Conservation (phyloP, 2,329 filamentous ascomycete species). For the Cordyceps javanica region DNA sequence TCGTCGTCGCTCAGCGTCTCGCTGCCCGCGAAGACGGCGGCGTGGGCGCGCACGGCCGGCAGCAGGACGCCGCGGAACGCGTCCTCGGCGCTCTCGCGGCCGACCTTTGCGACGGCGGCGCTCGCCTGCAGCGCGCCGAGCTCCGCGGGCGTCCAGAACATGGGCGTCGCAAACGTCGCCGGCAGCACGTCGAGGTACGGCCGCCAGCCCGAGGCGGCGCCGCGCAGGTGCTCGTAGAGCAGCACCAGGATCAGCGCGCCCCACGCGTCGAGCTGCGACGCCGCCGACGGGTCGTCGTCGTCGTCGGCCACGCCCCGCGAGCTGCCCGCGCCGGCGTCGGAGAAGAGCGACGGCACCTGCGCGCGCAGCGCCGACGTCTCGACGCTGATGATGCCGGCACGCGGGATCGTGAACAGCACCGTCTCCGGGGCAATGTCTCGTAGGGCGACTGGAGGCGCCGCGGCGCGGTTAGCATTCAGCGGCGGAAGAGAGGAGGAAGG, state of each 20-base stretch:
- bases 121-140: constrained; percentile 69
- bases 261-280: constrained; percentile 46
- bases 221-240: constrained; percentile 66
- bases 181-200: constrained; percentile 75
- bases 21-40: constrained; percentile 36
- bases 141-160: constrained; percentile 78
- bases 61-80: constrained; percentile 56
- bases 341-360: constrained; percentile 50
- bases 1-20: constrained; percentile 34
- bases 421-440: constrained; percentile 67
- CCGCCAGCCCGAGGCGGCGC: constrained; percentile 60
- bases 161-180: constrained; percentile 68
- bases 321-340: constrained; percentile 24
- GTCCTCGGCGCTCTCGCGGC: constrained; percentile 62
- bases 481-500: neutral
- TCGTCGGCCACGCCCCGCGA: constrained; percentile 29
- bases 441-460: constrained; percentile 53
- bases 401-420: constrained; percentile 74
- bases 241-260: constrained; percentile 65
- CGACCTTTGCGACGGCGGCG: constrained; percentile 69
- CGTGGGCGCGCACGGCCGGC: constrained; percentile 41
- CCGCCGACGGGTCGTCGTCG: constrained; percentile 28
- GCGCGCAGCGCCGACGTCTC: constrained; percentile 64
- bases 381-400: constrained; percentile 61
- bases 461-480: constrained; percentile 14